Evolutionary conservation across 2,329 filamentous ascomycete genomes (phyloP).

Genomic region (Gyromitra esculenta): DNA sequence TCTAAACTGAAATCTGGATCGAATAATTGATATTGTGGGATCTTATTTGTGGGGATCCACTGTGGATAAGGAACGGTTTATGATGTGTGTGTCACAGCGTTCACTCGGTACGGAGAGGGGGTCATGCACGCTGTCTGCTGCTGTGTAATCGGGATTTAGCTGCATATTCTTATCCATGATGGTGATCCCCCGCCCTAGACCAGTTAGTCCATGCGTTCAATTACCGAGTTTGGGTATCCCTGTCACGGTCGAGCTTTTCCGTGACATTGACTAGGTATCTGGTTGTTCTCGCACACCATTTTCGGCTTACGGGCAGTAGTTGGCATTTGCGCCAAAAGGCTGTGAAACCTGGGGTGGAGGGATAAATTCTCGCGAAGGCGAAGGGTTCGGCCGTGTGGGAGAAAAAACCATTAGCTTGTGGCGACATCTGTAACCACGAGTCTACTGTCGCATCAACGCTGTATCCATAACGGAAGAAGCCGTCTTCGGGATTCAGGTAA

Average conservation of each 20-base stretch:
- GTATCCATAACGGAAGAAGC: not conserved
- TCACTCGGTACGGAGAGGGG: not conserved
- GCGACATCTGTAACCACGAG: not conserved
- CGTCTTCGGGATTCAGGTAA: not conserved
- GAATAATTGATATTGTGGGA: not conserved
- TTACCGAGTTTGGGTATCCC: too few relatives aligned
- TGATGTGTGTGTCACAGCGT: not conserved
- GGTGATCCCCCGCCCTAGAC: conserved; percentile 18
- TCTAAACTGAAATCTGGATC: too few relatives aligned
- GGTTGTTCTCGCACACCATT: too few relatives aligned
- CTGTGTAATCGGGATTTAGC: conserved; percentile 21
- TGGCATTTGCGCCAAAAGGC: too few relatives aligned
- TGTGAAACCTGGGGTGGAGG: too few relatives aligned
- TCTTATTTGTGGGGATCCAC: not conserved
- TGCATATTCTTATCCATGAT: conserved; percentile 34
- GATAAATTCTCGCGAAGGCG: not conserved
- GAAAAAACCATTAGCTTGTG: conserved; percentile 17
- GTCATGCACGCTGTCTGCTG: not conserved
- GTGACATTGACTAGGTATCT: too few relatives aligned
- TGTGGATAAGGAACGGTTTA: not conserved
- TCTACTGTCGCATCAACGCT: not conserved
- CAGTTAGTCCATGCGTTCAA: conserved; percentile 20
- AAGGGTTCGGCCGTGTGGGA: not conserved
- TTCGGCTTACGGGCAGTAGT: too few relatives aligned
- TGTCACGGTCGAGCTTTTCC: too few relatives aligned